phyloP scores from a whole-genome alignment of 2,329 filamentous ascomycete species.

The Orbilia javanica region DNA sequence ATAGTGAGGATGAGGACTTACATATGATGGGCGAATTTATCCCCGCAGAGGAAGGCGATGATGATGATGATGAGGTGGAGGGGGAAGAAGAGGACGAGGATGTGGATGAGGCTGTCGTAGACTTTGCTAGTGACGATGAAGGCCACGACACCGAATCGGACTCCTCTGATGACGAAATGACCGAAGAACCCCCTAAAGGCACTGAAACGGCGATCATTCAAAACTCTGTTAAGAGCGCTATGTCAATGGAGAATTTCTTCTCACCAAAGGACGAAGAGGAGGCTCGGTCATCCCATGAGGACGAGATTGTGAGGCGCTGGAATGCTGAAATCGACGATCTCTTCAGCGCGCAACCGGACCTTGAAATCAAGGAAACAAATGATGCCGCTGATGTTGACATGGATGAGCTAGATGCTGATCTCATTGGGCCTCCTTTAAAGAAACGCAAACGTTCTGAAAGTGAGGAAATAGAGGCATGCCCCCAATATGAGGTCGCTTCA shows the following conservation, averaged over 20 bases:
- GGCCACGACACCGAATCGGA: conserved; percentile 41
- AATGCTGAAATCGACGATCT: conserved; percentile 19
- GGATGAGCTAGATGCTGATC: conserved; percentile 5
- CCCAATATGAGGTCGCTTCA: neutral
- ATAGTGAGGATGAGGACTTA: neutral
- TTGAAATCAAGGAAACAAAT: neutral
- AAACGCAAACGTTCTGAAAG: conserved; percentile 47
- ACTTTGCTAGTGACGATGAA: conserved; percentile 49
- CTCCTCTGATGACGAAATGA: conserved; percentile 29
- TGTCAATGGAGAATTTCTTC: conserved; percentile 58
- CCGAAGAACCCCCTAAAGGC: conserved; percentile 23
- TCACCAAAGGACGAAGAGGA: conserved; percentile 43
- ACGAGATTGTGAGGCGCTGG: conserved; percentile 5
- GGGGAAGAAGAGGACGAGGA: conserved; percentile 59
- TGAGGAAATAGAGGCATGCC: conserved; percentile 29
- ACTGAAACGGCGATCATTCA: conserved; percentile 6
- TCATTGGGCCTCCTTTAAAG: conserved; percentile 24
- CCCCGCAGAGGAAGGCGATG: conserved; percentile 45
- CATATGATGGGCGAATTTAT: conserved; percentile 8
- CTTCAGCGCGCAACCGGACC: neutral
- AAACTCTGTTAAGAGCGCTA: conserved; percentile 50
- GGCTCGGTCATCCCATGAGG: conserved; percentile 5
- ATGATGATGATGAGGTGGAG: conserved; percentile 23
- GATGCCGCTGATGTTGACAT: neutral
- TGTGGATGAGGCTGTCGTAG: conserved; percentile 45